Percentiles rank a stretch among this genome's conserved stretches.
Conservation (phyloP, 2,329 filamentous ascomycete species). For the Dactylellina cionopaga region DNA sequence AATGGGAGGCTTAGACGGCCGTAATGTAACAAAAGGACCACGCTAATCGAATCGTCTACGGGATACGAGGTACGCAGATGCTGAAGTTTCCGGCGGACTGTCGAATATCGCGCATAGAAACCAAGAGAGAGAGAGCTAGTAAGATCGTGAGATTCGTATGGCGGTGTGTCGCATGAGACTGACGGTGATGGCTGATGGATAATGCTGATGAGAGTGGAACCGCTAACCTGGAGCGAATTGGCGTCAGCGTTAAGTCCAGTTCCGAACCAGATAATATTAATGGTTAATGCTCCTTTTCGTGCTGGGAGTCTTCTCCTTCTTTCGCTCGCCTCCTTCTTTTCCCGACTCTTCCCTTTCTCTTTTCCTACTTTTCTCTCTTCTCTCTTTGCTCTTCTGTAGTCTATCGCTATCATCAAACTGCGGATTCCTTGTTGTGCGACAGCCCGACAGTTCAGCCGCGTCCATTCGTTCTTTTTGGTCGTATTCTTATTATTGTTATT, state of each 20-base stretch:
- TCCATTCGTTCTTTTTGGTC: constrained; percentile 46
- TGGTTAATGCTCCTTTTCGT: background rate
- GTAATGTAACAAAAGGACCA: too few species aligned
- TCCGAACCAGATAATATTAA: too few species aligned
- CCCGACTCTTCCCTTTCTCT: background rate
- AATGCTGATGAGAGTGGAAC: background rate
- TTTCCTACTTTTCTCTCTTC: background rate
- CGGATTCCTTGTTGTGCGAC: constrained; percentile 35
- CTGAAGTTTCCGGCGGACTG: background rate
- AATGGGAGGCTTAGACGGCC: background rate
- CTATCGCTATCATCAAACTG: constrained; percentile 23
- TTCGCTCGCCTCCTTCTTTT: background rate
- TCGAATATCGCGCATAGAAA: background rate
- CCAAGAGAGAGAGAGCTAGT: background rate
- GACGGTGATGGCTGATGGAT: background rate
- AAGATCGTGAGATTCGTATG: background rate
- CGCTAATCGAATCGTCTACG: too few species aligned
- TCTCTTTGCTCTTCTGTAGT: background rate
- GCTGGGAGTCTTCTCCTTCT: background rate
- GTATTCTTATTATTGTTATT: background rate
- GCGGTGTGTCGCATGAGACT: background rate
- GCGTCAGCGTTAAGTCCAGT: too few species aligned
- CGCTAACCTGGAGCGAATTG: background rate
- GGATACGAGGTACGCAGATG: too few species aligned
- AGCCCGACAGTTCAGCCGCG: constrained; percentile 31